phyloP scores from a whole-genome alignment of 441 rosid genomes.

The Erodium moschatum region DNA sequence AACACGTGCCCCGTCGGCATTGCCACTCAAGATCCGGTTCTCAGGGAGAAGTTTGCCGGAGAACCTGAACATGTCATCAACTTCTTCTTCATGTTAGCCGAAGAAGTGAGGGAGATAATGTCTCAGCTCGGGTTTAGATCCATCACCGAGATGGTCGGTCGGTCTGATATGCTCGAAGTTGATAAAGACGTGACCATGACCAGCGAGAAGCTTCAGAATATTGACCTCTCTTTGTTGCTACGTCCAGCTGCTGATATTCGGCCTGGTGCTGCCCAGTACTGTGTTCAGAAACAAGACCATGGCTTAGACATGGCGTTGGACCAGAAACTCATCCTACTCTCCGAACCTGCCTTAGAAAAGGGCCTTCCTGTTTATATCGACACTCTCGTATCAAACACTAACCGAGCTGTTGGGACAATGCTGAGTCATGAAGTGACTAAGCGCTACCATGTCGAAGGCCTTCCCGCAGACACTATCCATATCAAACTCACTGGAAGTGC shows the following conservation, averaged over 20 bases:
- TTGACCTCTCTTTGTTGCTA: conserved; percentile 64
- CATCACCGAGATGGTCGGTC: conserved; percentile 89
- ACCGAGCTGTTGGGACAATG: conserved; percentile 99
- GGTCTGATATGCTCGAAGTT: conserved; percentile 97
- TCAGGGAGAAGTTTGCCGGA: conserved; percentile 96
- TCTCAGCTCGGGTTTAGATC: conserved; percentile 82
- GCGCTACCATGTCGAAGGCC: conserved; percentile 74
- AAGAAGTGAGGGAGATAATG: conserved; percentile 97
- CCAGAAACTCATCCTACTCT: conserved; percentile 51
- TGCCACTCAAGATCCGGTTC: conserved; percentile 99
- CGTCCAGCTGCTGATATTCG: conserved; percentile 93
- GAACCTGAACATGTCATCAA: conserved; percentile 98
- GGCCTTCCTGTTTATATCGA: conserved; percentile 82
- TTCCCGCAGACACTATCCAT: conserved; percentile 82
- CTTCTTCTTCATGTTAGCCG: conserved; percentile 98
- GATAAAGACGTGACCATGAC: conserved; percentile 70
- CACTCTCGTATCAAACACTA: conserved; percentile 71
- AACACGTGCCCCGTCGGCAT: conserved; percentile 99
- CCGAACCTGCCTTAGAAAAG: conserved; percentile 72
- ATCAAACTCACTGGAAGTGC: conserved; percentile 89
- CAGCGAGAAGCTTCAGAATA: conserved; percentile 83
- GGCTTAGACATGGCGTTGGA: conserved; percentile 96
- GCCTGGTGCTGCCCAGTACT: conserved; percentile 90
- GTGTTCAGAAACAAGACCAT: conserved; percentile 95
- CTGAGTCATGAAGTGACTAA: conserved; percentile 98